Evolutionary conservation across 2,329 filamentous ascomycete genomes (phyloP).

Genomic region (Phoma herbarum): DNA sequence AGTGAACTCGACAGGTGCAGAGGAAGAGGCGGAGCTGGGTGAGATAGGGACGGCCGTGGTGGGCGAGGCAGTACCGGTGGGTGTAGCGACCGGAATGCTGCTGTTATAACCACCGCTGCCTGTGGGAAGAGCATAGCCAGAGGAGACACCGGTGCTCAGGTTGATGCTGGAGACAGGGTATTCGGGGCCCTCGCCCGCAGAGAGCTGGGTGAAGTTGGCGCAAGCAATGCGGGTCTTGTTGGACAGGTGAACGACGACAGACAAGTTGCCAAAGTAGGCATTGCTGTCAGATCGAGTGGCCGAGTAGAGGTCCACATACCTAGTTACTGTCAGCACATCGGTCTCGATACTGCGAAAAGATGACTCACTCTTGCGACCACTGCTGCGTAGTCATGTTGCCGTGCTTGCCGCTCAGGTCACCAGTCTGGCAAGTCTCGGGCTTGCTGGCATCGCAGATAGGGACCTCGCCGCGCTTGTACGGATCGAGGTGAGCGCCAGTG

Average conservation of each 20-base stretch:
- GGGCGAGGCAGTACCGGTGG: conserved; percentile 16
- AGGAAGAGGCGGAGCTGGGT: conserved; percentile 25
- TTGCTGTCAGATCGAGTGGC: conserved; percentile 53
- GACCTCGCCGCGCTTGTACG: conserved; percentile 53
- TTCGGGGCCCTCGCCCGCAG: conserved; percentile 62
- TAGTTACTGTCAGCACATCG: conserved; percentile 28
- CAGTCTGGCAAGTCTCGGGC: conserved; percentile 54
- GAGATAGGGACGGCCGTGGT: conserved; percentile 25
- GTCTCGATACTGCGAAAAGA: conserved; percentile 42
- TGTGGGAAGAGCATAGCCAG: conserved; percentile 26
- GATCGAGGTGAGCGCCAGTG: conserved; percentile 55
- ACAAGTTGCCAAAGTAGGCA: conserved; percentile 64
- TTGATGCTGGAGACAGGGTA: conserved; percentile 22
- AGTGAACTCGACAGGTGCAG: conserved; percentile 29
- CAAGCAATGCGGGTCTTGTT: conserved; percentile 65
- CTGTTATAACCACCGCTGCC: conserved; percentile 26
- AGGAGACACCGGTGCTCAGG: conserved; percentile 21
- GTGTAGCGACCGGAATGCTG: conserved; percentile 8
- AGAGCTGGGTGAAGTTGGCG: conserved; percentile 63
- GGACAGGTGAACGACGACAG: conserved; percentile 62
- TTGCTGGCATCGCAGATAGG: conserved; percentile 49
- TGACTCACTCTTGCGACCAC: conserved; percentile 54
- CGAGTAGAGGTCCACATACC: conserved; percentile 60
- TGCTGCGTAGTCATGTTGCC: conserved; percentile 48
- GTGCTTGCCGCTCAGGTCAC: conserved; percentile 58